Conservation (phyloP, 768 basidiomycete genomes). For the Hysterangium stoloniferum region DNA sequence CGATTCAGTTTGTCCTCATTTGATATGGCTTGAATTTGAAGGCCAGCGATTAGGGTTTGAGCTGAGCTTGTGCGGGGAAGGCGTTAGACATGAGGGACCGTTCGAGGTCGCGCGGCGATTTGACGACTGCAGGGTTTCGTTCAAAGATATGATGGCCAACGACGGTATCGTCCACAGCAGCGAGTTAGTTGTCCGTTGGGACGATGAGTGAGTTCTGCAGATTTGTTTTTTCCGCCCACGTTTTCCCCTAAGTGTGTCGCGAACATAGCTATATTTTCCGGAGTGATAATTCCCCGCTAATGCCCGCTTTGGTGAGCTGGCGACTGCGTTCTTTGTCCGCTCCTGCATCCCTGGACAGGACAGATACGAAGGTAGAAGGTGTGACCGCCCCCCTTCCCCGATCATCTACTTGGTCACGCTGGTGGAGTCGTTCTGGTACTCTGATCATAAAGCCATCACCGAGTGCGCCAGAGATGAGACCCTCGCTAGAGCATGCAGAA, state of each 20-base stretch:
- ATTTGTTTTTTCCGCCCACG: background rate
- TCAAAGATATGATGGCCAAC: conserved; percentile 57
- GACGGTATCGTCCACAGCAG: conserved; percentile 52
- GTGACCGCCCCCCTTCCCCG: background rate
- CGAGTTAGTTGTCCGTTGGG: conserved; percentile 69
- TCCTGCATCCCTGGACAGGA: background rate
- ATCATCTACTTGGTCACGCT: conserved; percentile 70
- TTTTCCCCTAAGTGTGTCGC: too few relatives aligned
- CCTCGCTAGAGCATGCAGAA: conserved; percentile 19
- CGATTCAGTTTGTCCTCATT: conserved; percentile 50
- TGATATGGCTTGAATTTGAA: conserved; percentile 59
- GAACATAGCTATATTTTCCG: conserved; percentile 77
- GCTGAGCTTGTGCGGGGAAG: conserved; percentile 50
- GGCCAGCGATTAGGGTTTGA: conserved; percentile 59
- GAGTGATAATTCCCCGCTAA: conserved; percentile 62
- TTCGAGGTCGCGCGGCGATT: conserved; percentile 36
- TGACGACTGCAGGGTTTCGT: conserved; percentile 54
- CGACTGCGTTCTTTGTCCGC: conserved; percentile 31
- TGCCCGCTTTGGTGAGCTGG: conserved; percentile 68
- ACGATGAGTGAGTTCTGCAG: conserved; percentile 44
- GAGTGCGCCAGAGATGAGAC: conserved; percentile 2
- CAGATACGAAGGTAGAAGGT: background rate
- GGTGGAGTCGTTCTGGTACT: conserved; percentile 65
- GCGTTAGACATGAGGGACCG: conserved; percentile 17
- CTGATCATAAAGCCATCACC: background rate